phyloP scores from a whole-genome alignment of 2,329 filamentous ascomycete species.

The Colletotrichum incanum region DNA sequence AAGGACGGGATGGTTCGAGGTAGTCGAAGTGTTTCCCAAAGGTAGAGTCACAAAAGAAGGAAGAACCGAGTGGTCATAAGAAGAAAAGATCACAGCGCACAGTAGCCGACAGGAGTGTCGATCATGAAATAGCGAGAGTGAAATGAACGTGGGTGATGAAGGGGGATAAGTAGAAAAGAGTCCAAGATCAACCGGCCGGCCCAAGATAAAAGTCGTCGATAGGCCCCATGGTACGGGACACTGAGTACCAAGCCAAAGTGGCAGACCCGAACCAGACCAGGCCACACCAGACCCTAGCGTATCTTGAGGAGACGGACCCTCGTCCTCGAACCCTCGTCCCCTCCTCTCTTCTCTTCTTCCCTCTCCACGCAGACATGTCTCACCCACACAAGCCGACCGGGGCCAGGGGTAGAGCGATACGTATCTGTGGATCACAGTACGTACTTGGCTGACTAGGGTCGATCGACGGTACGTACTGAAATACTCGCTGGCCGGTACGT shows the following conservation, averaged over 20 bases:
- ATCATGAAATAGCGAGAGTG: slow-evolving; percentile 61
- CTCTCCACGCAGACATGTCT: slow-evolving; percentile 63
- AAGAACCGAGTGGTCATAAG: slow-evolving; percentile 66
- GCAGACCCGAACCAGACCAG: slow-evolving; percentile 33
- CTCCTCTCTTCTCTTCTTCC: slow-evolving; percentile 49
- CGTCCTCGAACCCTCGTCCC: slow-evolving; percentile 36
- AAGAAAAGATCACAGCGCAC: slow-evolving; percentile 61
- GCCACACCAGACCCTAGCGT: slow-evolving; percentile 47
- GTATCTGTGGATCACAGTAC: slow-evolving; percentile 32
- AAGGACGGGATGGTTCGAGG: slow-evolving; percentile 57
- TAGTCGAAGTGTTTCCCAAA: slow-evolving; percentile 59
- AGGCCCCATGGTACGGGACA: slow-evolving; percentile 46
- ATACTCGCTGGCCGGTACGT: slow-evolving; percentile 7
- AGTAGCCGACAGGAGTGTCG: slow-evolving; percentile 64
- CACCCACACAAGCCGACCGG: slow-evolving; percentile 63
- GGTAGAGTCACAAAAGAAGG: slow-evolving; percentile 64
- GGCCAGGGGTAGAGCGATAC: slow-evolving; percentile 33
- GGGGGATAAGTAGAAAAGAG: slow-evolving; percentile 67
- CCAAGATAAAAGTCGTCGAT: slow-evolving; percentile 59
- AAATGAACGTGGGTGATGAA: slow-evolving; percentile 57
- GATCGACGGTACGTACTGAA: slow-evolving; percentile 19
- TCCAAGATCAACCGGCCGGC: slow-evolving; percentile 56
- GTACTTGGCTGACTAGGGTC: slow-evolving; percentile 13
- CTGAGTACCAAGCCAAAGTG: slow-evolving; percentile 34
- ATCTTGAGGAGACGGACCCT: slow-evolving; percentile 50